A percentile compares a stretch with the other conserved stretches of the same genome.
Conservation (phyloP, 495 filamentous ascomycete genomes). For the Xylaria bambusicola region DNA sequence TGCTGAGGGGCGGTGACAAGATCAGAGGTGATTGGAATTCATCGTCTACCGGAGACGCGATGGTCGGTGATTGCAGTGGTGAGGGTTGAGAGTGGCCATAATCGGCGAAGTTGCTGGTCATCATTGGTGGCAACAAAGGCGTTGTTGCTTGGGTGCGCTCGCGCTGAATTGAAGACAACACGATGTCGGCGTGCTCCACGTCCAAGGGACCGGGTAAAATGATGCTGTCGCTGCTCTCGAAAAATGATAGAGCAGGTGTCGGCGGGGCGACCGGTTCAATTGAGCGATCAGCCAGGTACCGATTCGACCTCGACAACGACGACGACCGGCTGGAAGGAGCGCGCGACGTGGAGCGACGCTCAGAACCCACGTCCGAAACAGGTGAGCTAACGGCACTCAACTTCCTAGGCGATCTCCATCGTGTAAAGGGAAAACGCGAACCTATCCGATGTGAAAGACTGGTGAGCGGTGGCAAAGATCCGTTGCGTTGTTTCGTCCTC, state of each 20-base stretch:
- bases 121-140: slow-evolving; percentile 77
- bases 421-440: slow-evolving; percentile 70
- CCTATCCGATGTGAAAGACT: slow-evolving; percentile 68
- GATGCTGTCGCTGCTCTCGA: slow-evolving; percentile 58
- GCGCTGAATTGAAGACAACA: slow-evolving; percentile 50
- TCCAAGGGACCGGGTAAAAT: slow-evolving; percentile 54
- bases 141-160: slow-evolving; percentile 70
- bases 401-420: slow-evolving; percentile 62
- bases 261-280: slow-evolving; percentile 60
- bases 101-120: slow-evolving; percentile 51
- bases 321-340: slow-evolving; percentile 68
- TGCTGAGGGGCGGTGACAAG: slow-evolving; percentile 76
- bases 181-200: slow-evolving; percentile 57
- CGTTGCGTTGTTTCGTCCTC: slow-evolving; percentile 63
- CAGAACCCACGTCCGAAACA: slow-evolving; percentile 50
- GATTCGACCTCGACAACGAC: slow-evolving; percentile 62
- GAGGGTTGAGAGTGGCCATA: slow-evolving; percentile 59
- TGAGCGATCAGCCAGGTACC: slow-evolving; percentile 47
- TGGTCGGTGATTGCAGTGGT: slow-evolving; percentile 80
- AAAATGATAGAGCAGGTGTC: slow-evolving; percentile 66
- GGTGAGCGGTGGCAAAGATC: slow-evolving; percentile 63
- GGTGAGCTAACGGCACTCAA: slow-evolving; percentile 47
- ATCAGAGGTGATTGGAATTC: slow-evolving; percentile 38
- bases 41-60: slow-evolving; percentile 37
- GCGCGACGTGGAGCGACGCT: slow-evolving; percentile 43